phyloP scores from a whole-genome alignment of 1,284 basidiomycete species.

The Tilletiopsis washingtonensis region DNA sequence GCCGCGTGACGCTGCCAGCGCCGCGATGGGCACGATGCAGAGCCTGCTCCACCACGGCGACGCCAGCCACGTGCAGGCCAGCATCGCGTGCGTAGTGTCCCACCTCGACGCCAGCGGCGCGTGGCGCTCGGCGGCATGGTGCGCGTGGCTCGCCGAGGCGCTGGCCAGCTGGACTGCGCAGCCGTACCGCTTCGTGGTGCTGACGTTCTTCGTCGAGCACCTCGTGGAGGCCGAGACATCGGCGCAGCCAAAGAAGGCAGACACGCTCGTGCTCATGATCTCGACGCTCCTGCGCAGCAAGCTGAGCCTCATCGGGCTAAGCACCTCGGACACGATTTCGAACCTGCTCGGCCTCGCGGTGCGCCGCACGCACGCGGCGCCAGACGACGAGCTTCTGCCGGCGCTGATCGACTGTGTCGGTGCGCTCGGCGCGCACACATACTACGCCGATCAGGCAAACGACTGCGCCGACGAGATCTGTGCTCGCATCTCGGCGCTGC shows the following conservation, averaged over 20 bases:
- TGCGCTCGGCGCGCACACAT: slow-evolving; percentile 77
- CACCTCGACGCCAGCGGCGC: slow-evolving; percentile 34
- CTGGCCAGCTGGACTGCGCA: slow-evolving; percentile 77
- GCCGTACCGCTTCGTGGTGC: slow-evolving; percentile 83
- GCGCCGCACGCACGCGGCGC: slow-evolving; percentile 56
- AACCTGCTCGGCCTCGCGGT: slow-evolving; percentile 59
- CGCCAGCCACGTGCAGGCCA: slow-evolving; percentile 61
- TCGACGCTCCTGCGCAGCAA: slow-evolving; percentile 69
- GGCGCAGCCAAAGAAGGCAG: slow-evolving; percentile 50
- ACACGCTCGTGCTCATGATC: slow-evolving; percentile 73
- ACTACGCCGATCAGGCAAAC: slow-evolving; percentile 93
- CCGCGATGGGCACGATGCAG: slow-evolving; percentile 65
- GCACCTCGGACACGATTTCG: slow-evolving; percentile 75
- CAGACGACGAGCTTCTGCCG: slow-evolving; percentile 60
- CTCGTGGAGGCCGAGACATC: slow-evolving; percentile 56
- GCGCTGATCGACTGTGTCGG: slow-evolving; percentile 70
- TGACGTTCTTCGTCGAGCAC: slow-evolving; percentile 73
- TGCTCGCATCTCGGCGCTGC: slow-evolving; percentile 63
- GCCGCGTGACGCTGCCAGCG: slow-evolving; percentile 63
- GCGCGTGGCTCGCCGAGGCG: slow-evolving; percentile 71
- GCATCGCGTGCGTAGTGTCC: slow-evolving; percentile 60
- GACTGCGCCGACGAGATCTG: slow-evolving; percentile 82
- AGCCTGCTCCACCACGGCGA: slow-evolving; percentile 69
- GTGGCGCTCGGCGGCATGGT: slow-evolving; percentile 50
- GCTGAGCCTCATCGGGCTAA: slow-evolving; percentile 76